Percentiles rank a stretch among this genome's conserved stretches.
Conservation (phyloP, 176 grass and related monocot genomes). For the Carex kokanica region DNA sequence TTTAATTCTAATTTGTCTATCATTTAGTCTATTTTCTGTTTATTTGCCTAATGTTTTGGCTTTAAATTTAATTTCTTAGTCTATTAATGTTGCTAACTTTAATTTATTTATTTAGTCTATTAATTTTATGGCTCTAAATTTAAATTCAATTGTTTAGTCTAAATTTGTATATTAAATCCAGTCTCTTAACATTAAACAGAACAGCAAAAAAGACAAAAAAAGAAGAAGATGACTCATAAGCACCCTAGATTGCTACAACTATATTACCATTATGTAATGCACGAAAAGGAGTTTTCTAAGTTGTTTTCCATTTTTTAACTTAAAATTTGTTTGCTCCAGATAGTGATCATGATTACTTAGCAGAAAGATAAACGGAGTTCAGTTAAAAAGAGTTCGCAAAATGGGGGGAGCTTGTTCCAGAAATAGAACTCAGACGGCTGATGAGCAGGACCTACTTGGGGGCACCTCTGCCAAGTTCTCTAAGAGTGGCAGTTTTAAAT, state of each 20-base stretch:
- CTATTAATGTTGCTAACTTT: too few species aligned
- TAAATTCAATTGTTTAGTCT: too few species aligned
- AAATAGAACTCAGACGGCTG: conserved; percentile 54
- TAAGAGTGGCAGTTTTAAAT: conserved; percentile 87
- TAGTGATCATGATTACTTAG: not conserved
- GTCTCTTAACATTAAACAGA: not conserved
- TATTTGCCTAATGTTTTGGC: not conserved
- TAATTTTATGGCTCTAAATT: too few species aligned
- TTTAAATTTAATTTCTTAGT: too few species aligned
- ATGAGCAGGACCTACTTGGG: conserved; percentile 30
- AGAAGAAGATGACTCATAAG: not conserved
- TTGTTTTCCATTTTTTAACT: not conserved
- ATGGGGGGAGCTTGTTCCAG: conserved; percentile 96
- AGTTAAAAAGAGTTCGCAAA: not conserved
- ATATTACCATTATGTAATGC: not conserved
- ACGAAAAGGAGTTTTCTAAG: not conserved
- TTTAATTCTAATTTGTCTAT: not conserved
- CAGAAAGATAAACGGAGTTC: not conserved
- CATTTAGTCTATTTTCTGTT: not conserved
- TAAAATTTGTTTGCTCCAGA: not conserved
- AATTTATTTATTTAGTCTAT: too few species aligned
- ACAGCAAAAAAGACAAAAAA: not conserved
- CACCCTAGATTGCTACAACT: not conserved
- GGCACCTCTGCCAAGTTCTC: conserved; percentile 62
- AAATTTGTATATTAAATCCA: too few species aligned